phyloP scores from a whole-genome alignment of 805 yeast species.

The Hanseniaspora valbyensis region DNA sequence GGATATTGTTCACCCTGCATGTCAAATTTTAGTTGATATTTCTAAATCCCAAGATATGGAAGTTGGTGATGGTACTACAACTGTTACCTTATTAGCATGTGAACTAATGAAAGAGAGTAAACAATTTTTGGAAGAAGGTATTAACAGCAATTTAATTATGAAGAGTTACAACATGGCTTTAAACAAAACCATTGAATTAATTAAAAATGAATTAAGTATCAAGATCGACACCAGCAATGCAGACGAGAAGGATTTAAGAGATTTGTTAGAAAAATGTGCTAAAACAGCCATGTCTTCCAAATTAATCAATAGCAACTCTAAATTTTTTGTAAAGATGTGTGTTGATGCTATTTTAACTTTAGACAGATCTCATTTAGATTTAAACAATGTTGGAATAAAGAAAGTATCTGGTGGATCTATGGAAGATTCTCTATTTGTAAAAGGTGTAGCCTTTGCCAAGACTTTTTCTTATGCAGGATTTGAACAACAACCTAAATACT shows the following conservation, averaged over 20 bases:
- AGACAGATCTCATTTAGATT: constrained; percentile 78
- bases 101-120: constrained; percentile 87
- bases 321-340: constrained; percentile 88
- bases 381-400: constrained; percentile 83
- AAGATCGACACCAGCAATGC: constrained; percentile 46
- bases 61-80: constrained; percentile 97
- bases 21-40: constrained; percentile 86
- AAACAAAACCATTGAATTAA: constrained; percentile 58
- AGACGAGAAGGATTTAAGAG: constrained; percentile 47
- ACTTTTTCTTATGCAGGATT: constrained; percentile 97
- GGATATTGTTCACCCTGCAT: constrained; percentile 98
- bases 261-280: constrained; percentile 81
- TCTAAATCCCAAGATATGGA: constrained; percentile 96
- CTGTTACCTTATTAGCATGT: constrained; percentile 89
- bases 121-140: constrained; percentile 87
- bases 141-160: constrained; percentile 76
- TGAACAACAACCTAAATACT: constrained; percentile 92
- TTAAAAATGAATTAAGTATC: constrained; percentile 59
- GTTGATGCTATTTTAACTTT: constrained; percentile 87
- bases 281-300: constrained; percentile 96
- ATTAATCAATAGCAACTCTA: constrained; percentile 74
- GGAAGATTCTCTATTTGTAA: constrained; percentile 79
- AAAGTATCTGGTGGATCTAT: constrained; percentile 93
- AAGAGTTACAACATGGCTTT: constrained; percentile 83
- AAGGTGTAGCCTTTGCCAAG: constrained; percentile 95